These are phyloP conservation scores for Huiozyma sinensis DNA, from an alignment of 805 yeast species.

Conservation along the genomic window DNA sequence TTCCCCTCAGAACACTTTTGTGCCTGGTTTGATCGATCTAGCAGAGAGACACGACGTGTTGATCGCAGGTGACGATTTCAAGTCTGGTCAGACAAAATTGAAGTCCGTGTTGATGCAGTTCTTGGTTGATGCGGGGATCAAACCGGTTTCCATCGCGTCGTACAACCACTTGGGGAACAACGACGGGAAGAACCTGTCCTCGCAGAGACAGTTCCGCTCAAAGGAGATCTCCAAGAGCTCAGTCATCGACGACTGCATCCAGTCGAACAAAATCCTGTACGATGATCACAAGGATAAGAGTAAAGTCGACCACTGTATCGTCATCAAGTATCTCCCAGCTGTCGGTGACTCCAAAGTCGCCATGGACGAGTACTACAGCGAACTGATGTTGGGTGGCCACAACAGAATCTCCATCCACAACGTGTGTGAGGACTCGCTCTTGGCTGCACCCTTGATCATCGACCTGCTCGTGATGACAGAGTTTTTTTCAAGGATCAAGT, in stretches of 20 bases:
- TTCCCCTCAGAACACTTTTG: constrained; percentile 95
- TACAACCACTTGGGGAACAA: constrained; percentile 95
- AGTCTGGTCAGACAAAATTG: constrained; percentile 91
- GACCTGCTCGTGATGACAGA: constrained; percentile 87
- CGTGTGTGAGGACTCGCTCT: constrained; percentile 90
- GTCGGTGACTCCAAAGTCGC: constrained; percentile 96
- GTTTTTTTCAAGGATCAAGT: constrained; percentile 76
- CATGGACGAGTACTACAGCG: constrained; percentile 96
- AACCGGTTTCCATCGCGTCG: constrained; percentile 88
- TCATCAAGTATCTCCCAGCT: constrained; percentile 86
- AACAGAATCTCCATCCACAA: constrained; percentile 89
- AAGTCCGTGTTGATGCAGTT: constrained; percentile 95
- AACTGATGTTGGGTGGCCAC: constrained; percentile 95
- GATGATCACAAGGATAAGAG: constrained; percentile 36
- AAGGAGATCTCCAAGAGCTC: constrained; percentile 90
- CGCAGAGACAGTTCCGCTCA: constrained; percentile 88
- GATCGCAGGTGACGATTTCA: constrained; percentile 96
- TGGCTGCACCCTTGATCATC: constrained; percentile 90
- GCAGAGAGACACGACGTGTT: constrained; percentile 68
- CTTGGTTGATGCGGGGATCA: constrained; percentile 93
- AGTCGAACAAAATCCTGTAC: constrained; percentile 74
- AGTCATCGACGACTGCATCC: constrained; percentile 90
- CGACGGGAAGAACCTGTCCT: constrained; percentile 85
- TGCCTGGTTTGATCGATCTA: constrained; percentile 85
- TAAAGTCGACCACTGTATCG: constrained; percentile 86